Evolutionary conservation across 768 basidiomycete genomes (phyloP).

Genomic region (Lyophyllum semitale): DNA sequence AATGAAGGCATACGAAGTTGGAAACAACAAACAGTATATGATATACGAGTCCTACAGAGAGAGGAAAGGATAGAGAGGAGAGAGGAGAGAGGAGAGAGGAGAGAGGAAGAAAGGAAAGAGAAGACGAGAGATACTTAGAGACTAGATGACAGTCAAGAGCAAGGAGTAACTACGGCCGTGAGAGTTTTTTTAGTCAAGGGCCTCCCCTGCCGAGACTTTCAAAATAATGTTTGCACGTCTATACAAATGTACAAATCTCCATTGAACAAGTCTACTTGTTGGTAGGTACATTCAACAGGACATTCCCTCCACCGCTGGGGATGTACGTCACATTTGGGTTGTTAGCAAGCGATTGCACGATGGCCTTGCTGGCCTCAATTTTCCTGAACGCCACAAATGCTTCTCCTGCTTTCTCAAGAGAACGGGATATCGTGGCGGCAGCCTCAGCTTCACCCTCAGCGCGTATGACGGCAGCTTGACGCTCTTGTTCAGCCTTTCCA

Average conservation of each 20-base stretch:
- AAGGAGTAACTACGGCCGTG: conserved; percentile 38
- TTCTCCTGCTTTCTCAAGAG: conserved; percentile 92
- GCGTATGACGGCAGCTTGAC: conserved; percentile 96
- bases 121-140: conserved; percentile 43
- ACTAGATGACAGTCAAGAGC: conserved; percentile 50
- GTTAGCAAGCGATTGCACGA: conserved; percentile 77
- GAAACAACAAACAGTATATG: conserved; percentile 50
- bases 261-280: conserved; percentile 35
- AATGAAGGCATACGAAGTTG: conserved; percentile 48
- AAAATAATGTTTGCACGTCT: too few species aligned
- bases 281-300: conserved; percentile 81
- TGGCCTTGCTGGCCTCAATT: conserved; percentile 98
- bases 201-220: conserved; percentile 11
- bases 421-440: conserved; percentile 86
- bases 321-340: conserved; percentile 91
- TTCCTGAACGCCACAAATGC: conserved; percentile 93
- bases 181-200: conserved; percentile 39
- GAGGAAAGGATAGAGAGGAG: conserved; percentile 45
- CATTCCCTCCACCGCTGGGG: conserved; percentile 77
- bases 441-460: conserved; percentile 99
- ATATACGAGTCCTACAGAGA: conserved; percentile 62
- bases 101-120: conserved; percentile 50
- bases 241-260: conserved; percentile 5
- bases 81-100: conserved; percentile 44
- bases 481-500: conserved; percentile 93